Percentiles rank a stretch among this genome's conserved stretches.
Conservation (phyloP, 768 basidiomycete genomes). For the Gymnopilus dilepis region DNA sequence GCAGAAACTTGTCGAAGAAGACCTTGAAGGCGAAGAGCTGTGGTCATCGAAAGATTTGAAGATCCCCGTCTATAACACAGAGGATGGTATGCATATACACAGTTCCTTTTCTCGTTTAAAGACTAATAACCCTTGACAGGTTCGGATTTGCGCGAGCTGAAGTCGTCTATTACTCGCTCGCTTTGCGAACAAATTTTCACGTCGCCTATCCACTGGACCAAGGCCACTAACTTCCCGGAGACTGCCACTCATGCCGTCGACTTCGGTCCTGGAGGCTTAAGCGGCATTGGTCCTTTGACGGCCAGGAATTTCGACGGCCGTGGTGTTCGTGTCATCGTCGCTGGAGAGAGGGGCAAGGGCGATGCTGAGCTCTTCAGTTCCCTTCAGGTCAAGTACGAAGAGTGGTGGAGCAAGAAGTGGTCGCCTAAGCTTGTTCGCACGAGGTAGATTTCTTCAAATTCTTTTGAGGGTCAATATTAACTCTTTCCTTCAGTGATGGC, state of each 20-base stretch:
- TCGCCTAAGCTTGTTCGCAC: slow-evolving; percentile 87
- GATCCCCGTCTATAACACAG: slow-evolving; percentile 92
- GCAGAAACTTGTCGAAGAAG: slow-evolving; percentile 76
- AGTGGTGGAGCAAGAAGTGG: slow-evolving; percentile 92
- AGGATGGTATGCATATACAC: slow-evolving; percentile 69
- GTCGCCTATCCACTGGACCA: slow-evolving; percentile 89
- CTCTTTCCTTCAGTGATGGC: slow-evolving; percentile 69
- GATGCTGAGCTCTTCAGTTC: slow-evolving; percentile 85
- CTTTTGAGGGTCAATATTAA: slow-evolving; percentile 4
- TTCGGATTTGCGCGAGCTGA: slow-evolving; percentile 74
- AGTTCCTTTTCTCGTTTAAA: slow-evolving; percentile 8
- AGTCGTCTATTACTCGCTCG: slow-evolving; percentile 81
- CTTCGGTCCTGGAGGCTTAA: slow-evolving; percentile 94
- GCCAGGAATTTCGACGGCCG: slow-evolving; percentile 91
- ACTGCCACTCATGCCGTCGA: slow-evolving; percentile 94
- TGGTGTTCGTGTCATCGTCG: slow-evolving; percentile 88
- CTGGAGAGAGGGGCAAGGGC: slow-evolving; percentile 90
- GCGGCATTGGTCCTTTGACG: slow-evolving; percentile 92
- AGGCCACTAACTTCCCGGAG: slow-evolving; percentile 88
- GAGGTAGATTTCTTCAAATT: slow-evolving; percentile 55
- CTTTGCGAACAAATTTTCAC: slow-evolving; percentile 95
- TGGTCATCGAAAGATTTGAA: slow-evolving; percentile 73
- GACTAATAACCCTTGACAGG: slow-evolving; percentile 52
- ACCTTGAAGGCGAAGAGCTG: slow-evolving; percentile 78
- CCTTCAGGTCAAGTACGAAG: slow-evolving; percentile 70